Evolutionary conservation across 345 rosid species (phyloP).

Genomic region (Moricandia arvensis): DNA sequence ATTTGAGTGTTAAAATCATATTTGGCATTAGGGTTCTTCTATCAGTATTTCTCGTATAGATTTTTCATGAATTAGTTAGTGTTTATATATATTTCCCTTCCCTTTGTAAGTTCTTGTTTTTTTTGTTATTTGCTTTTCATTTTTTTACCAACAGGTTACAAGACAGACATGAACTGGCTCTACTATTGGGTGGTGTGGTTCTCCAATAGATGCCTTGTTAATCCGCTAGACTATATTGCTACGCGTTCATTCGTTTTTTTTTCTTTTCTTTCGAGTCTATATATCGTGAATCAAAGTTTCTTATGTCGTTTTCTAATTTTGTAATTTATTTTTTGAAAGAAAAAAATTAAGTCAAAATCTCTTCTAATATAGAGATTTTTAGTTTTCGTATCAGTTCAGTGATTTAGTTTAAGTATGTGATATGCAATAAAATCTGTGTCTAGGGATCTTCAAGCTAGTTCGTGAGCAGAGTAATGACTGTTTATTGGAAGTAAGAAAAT

Average conservation of each 20-base stretch:
- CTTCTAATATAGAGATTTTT: not conserved
- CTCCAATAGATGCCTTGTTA: slow-evolving; percentile 30
- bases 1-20: not conserved
- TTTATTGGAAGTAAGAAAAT: not conserved
- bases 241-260: slow-evolving; percentile 15
- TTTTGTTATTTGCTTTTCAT: slow-evolving; percentile 22
- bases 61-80: slow-evolving; percentile 14
- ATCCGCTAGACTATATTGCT: slow-evolving; percentile 26
- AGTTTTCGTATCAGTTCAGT: slow-evolving; percentile 7
- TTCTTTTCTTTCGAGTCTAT: slow-evolving; percentile 2
- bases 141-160: slow-evolving; percentile 59
- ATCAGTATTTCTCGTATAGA: slow-evolving; percentile 26
- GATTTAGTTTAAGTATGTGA: slow-evolving; percentile 10
- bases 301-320: slow-evolving; percentile 12
- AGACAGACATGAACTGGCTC: slow-evolving; percentile 59
- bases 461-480: not conserved
- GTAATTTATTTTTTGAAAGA: not conserved
- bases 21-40: slow-evolving; percentile 39
- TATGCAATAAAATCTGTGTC: slow-evolving; percentile 24
- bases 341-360: slow-evolving; percentile 28
- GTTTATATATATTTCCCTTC: slow-evolving; percentile 11
- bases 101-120: not conserved
- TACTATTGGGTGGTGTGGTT: slow-evolving; percentile 27
- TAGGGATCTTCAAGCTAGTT: slow-evolving; percentile 21
- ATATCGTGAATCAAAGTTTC: slow-evolving; percentile 19